Conservation (phyloP, 1,284 basidiomycete species). For the Schizophyllum amplum region DNA sequence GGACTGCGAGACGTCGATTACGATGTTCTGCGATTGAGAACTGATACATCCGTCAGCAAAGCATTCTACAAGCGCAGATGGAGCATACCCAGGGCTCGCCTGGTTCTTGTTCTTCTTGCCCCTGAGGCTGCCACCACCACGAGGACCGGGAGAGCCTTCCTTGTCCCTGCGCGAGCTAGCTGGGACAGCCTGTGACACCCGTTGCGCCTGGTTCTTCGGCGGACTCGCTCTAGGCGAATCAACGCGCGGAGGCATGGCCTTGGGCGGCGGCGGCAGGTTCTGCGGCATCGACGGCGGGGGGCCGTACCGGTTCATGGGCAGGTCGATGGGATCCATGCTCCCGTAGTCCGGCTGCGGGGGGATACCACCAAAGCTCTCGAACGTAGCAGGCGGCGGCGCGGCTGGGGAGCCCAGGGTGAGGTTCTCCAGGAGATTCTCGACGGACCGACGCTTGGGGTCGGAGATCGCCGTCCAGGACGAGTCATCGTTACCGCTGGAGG, state of each 20-base stretch:
- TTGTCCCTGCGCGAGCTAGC: conserved; percentile 45
- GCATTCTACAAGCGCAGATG: background rate
- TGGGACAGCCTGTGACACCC: conserved; percentile 1
- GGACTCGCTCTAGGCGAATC: background rate
- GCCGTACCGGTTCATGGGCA: conserved; percentile 22
- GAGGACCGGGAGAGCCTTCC: conserved; percentile 59
- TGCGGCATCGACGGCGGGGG: conserved; percentile 43
- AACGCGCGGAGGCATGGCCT: conserved; percentile 25
- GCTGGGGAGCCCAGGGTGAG: conserved; percentile 43
- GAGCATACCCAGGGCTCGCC: conserved; percentile 45
- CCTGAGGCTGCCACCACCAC: conserved; percentile 31
- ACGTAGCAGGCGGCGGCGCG: conserved; percentile 21
- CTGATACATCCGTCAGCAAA: conserved; percentile 23
- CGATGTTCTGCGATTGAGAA: conserved; percentile 51
- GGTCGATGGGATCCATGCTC: conserved; percentile 27
- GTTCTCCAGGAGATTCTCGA: conserved; percentile 70
- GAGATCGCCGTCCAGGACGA: conserved; percentile 39
- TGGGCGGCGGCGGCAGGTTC: conserved; percentile 11
- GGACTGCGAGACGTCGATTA: conserved; percentile 66
- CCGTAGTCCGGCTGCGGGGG: conserved; percentile 15
- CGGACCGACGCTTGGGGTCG: conserved; percentile 72
- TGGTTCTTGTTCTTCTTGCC: conserved; percentile 35
- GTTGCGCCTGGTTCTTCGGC: background rate
- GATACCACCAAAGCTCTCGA: conserved; percentile 18
- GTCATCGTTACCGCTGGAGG: conserved; percentile 43